Evolutionary conservation across 495 filamentous ascomycete species (phyloP), one percentile per base, ranked within the genome.

Genomic region (Trichoderma parareesei): DNA sequence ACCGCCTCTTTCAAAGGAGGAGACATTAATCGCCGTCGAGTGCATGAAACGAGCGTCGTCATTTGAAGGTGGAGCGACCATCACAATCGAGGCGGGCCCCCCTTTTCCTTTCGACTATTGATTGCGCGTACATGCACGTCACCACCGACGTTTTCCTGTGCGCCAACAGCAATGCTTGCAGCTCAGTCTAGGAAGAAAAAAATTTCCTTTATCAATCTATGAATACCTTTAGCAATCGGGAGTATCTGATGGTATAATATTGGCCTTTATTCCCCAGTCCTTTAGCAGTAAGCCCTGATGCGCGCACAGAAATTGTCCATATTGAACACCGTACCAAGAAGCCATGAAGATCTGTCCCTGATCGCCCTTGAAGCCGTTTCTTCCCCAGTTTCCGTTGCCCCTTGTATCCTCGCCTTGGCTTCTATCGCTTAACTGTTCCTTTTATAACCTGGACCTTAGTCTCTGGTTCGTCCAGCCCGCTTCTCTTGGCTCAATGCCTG

Each of bases 71-170:
- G 33, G 53, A 57, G 53, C 37, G 53, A 57, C 35, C 11, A 57
- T 57, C 53, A 35, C 53, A 57, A 57, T 57, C 14, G 53, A 38
- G 33, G 20, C 27, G 53, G 33, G 53, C 27, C 53, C 20, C 53
- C 53, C 27, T 37, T 38, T 57, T 57, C 53, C 10, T 27, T 5
- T 20, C 20, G 53, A 27, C 27, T 27, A 33, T 37, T 57, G 49
- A 57, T 57, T 57, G 53, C 53, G 53, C 53, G 53, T 57, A 57
- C 53, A 57, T 57, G 53, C 53, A 57, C 53, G 53, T 57, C 53
- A 57, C 53, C 53, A 38, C 53, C 53, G 33, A 8, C 11, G 9
- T 37, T 37, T 57, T 38, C 18, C 18, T 55, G 10, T 35, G 35
- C 18, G 11, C 27, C 11, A 37, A 1, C 10, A 9, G 53, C 53